These are phyloP conservation scores for Stromatinia cepivora DNA, from an alignment of 2,329 filamentous ascomycete genomes.

Conservation along the genomic window DNA sequence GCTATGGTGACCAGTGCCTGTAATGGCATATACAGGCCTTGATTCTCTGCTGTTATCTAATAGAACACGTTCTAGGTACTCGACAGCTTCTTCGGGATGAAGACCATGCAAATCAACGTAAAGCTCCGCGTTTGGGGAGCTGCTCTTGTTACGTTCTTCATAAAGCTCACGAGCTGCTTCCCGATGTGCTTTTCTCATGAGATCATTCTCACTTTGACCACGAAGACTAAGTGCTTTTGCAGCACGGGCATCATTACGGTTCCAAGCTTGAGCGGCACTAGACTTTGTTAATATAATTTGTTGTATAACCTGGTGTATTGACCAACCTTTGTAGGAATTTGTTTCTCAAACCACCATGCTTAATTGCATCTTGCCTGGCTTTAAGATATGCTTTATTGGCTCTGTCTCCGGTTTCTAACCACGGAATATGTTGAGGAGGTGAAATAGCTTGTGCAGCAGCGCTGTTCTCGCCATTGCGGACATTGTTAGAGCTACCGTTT, in stretches of 20 bases:
- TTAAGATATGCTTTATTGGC: constrained; percentile 95
- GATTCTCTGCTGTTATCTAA: constrained; percentile 74
- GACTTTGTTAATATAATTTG: constrained; percentile 28
- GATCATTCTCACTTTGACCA: constrained; percentile 93
- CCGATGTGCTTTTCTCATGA: constrained; percentile 95
- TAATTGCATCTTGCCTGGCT: constrained; percentile 92
- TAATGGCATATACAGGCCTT: constrained; percentile 89
- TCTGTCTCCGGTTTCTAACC: constrained; percentile 88
- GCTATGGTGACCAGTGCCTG: constrained; percentile 93
- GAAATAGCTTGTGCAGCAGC: constrained; percentile 80
- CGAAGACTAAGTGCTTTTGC: constrained; percentile 93
- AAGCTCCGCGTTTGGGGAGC: constrained; percentile 62
- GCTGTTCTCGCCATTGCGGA: constrained; percentile 73
- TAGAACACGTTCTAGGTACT: constrained; percentile 86
- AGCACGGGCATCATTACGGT: constrained; percentile 92
- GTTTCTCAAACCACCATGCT: constrained; percentile 92
- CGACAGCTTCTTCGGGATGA: constrained; percentile 95
- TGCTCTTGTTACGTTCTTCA: constrained; percentile 83
- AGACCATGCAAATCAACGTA: constrained; percentile 97
- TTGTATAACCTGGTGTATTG: constrained; percentile 19
- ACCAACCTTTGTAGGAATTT: constrained; percentile 90
- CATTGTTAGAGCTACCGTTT: constrained; percentile 64
- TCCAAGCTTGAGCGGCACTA: constrained; percentile 97
- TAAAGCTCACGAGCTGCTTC: constrained; percentile 91
- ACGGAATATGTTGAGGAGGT: constrained; percentile 88